Percentiles rank a stretch among this genome's conserved stretches.
phyloP scores from a whole-genome alignment of 2,329 filamentous ascomycete genomes.

The Penicillium griseofulvum region DNA sequence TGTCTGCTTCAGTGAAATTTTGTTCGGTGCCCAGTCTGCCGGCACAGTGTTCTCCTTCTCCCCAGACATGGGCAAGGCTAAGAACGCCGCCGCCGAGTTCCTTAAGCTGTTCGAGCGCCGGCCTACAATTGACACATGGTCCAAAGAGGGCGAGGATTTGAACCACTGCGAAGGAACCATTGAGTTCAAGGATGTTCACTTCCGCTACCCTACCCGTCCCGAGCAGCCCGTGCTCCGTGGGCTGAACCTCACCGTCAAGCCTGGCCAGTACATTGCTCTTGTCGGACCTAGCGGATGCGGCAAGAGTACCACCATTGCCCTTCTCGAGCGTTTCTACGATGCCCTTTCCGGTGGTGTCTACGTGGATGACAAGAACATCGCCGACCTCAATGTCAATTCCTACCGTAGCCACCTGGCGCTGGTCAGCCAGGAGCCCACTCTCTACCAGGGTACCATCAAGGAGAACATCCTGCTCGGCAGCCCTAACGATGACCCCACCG shows the following conservation, averaged over 20 bases:
- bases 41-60: conserved; percentile 87
- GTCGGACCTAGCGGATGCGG: conserved; percentile 94
- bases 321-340: conserved; percentile 94
- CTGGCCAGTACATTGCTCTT: conserved; percentile 61
- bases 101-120: conserved; percentile 80
- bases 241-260: conserved; percentile 57
- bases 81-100: conserved; percentile 75
- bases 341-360: conserved; percentile 75
- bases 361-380: conserved; percentile 80
- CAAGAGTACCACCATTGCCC: conserved; percentile 87
- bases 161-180: conserved; percentile 69
- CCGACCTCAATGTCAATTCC: conserved; percentile 74
- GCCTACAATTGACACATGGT: conserved; percentile 81
- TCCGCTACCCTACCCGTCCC: conserved; percentile 86
- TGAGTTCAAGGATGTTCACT: conserved; percentile 90
- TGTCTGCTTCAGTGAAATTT: conserved; percentile 79
- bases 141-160: conserved; percentile 62
- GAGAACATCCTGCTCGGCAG: conserved; percentile 87
- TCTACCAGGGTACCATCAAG: conserved; percentile 87
- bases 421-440: conserved; percentile 88
- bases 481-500: conserved; percentile 63
- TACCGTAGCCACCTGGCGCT: conserved; percentile 82
- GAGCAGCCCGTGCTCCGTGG: conserved; percentile 91
- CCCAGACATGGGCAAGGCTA: conserved; percentile 90
- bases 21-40: conserved; percentile 89